Conservation (phyloP, 495 filamentous ascomycete species). For the Neurospora africana region DNA sequence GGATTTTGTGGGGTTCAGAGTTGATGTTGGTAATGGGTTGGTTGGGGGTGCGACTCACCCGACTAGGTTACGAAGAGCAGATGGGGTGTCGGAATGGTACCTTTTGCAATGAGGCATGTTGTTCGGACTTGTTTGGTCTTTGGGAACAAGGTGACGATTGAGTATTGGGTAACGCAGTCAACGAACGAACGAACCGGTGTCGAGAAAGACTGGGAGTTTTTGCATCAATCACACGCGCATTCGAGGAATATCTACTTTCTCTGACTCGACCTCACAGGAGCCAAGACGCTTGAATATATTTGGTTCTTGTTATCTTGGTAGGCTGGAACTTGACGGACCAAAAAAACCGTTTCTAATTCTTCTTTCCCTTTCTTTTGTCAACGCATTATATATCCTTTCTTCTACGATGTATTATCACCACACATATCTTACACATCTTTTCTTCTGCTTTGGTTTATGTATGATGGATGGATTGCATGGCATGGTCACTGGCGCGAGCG, state of each 20-base stretch:
- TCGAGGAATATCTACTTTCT: not conserved
- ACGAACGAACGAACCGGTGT: not conserved
- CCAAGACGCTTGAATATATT: not conserved
- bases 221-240: not conserved
- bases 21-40: conserved; percentile 3
- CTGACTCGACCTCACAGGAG: not conserved
- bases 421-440: not conserved
- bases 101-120: not conserved
- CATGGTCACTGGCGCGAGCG: not conserved
- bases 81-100: not conserved
- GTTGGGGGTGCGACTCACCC: conserved; percentile 4
- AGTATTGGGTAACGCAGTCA: not conserved
- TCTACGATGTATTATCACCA: not conserved
- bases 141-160: not conserved
- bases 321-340: not conserved
- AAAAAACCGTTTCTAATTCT: not conserved
- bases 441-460: not conserved
- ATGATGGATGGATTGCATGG: not conserved
- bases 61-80: not conserved
- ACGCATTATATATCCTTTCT: not conserved
- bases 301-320: not conserved
- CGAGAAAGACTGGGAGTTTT: not conserved
- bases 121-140: not conserved
- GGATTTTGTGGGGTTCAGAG: conserved; percentile 32
- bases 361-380: not conserved